Percentiles rank a stretch among this genome's conserved stretches.
Evolutionary conservation across 108 stramenopile species (phyloP).

Genomic region (Nitzschia palea): DNA sequence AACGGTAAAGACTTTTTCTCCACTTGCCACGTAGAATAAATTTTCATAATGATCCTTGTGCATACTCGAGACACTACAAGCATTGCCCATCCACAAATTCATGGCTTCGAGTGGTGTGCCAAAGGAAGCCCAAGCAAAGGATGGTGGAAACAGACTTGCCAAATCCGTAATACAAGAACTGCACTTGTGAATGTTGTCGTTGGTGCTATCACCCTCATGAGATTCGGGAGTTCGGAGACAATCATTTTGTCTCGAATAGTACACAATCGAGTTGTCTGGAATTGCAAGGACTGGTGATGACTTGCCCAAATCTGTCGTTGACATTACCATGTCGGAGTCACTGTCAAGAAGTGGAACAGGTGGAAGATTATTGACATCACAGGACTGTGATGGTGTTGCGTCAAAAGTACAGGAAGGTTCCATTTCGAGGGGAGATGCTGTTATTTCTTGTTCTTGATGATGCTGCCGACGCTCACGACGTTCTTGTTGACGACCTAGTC

Average conservation of each 20-base stretch:
- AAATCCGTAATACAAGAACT: not conserved
- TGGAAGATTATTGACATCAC: not conserved
- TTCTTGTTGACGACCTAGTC: conserved; percentile 32
- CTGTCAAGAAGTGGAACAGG: not conserved
- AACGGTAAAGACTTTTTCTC: conserved; percentile 91
- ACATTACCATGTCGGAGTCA: not conserved
- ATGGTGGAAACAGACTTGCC: not conserved
- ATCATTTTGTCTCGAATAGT: conserved; percentile 89
- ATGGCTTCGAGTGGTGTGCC: conserved; percentile 84
- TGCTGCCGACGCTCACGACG: conserved; percentile 1
- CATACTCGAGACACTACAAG: conserved; percentile 82
- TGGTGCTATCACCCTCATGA: not conserved
- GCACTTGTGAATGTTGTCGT: not conserved
- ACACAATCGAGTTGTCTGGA: conserved; percentile 44
- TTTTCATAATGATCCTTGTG: conserved; percentile 98
- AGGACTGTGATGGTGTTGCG: not conserved
- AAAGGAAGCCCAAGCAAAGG: conserved; percentile 57
- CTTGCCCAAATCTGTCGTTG: not conserved
- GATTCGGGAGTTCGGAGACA: conserved; percentile 59
- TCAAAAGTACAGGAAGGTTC: conserved; percentile 14
- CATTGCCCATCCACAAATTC: conserved; percentile 96
- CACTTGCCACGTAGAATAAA: conserved; percentile 87
- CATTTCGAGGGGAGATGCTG: not conserved
- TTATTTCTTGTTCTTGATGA: not conserved
- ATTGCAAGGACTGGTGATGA: too few species aligned